A percentile compares a stretch with the other conserved stretches of the same genome.
These are phyloP conservation scores for Wickerhamiella kurtzmanii DNA, from an alignment of 805 yeast species.

Conservation along the genomic window DNA sequence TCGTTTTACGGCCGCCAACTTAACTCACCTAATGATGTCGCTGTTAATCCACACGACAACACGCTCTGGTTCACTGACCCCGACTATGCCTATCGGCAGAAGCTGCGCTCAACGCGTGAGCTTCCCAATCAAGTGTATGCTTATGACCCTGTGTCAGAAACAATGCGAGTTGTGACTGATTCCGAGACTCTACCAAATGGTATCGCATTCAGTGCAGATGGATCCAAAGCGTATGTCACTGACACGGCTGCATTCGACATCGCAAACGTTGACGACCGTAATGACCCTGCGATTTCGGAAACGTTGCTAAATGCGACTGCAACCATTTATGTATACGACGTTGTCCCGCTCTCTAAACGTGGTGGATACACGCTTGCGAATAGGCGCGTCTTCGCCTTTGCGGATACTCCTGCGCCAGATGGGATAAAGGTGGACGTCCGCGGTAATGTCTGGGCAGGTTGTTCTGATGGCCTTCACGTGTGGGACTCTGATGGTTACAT, in stretches of 20 bases:
- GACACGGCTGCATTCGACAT: conserved; percentile 22
- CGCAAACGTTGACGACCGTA: background rate
- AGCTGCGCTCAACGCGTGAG: conserved; percentile 8
- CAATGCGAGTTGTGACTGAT: conserved; percentile 26
- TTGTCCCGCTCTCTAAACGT: conserved; percentile 10
- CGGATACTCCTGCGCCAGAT: conserved; percentile 21
- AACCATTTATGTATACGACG: conserved; percentile 21
- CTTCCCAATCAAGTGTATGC: conserved; percentile 30
- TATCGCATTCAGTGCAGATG: conserved; percentile 38
- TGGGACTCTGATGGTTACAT: conserved; percentile 20
- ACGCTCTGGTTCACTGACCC: conserved; percentile 25
- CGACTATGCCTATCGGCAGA: conserved; percentile 17
- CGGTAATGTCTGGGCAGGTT: conserved; percentile 23
- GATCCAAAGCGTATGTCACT: conserved; percentile 36
- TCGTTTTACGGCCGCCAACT: conserved; percentile 21
- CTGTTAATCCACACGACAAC: conserved; percentile 18
- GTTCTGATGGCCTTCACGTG: conserved; percentile 22
- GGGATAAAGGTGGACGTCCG: conserved; percentile 20
- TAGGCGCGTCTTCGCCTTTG: conserved; percentile 21
- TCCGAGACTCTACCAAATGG: conserved; percentile 57
- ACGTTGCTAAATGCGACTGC: conserved; percentile 9
- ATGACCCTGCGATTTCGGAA: background rate
- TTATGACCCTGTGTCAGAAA: conserved; percentile 23
- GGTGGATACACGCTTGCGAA: conserved; percentile 10
- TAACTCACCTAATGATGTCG: conserved; percentile 22